A percentile compares a stretch with the other conserved stretches of the same genome.
phyloP scores from a whole-genome alignment of 129 eudicot species.

The Arctium minus region DNA sequence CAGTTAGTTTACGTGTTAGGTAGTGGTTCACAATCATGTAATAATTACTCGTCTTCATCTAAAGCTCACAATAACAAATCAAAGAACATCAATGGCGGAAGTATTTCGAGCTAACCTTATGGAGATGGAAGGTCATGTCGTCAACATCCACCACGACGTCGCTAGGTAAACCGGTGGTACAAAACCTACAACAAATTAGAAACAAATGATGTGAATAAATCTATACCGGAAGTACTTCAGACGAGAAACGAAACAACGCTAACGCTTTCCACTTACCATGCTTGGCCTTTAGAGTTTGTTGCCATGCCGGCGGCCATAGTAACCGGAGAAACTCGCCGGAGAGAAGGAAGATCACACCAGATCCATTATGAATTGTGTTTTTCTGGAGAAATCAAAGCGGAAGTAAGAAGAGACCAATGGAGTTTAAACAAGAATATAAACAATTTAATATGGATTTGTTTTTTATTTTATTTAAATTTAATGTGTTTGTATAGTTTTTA shows the following conservation, averaged over 20 bases:
- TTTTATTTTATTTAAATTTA: too few species aligned
- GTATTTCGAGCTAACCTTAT: conserved; percentile 52
- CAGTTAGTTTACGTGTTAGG: neutral
- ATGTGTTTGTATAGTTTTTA: neutral
- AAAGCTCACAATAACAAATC: neutral
- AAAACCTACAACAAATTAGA: conserved; percentile 53
- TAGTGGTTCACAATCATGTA: neutral
- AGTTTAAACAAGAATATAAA: conserved; percentile 5
- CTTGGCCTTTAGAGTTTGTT: conserved; percentile 80
- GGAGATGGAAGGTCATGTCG: conserved; percentile 90
- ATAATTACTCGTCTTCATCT: neutral
- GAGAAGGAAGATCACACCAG: neutral
- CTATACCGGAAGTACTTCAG: neutral
- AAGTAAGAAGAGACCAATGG: conserved; percentile 20
- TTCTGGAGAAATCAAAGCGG: conserved; percentile 21
- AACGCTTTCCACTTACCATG: conserved; percentile 46
- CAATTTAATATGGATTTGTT: neutral
- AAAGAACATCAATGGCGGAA: conserved; percentile 3
- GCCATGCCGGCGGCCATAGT: conserved; percentile 54
- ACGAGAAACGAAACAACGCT: neutral
- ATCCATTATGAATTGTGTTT: conserved; percentile 30
- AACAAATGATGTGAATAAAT: neutral
- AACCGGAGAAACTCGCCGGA: neutral
- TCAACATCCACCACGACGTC: conserved; percentile 79
- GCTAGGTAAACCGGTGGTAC: conserved; percentile 87